These are phyloP conservation scores for Aegilops bicornis DNA, from an alignment of 176 grass and related monocot species.

Conservation along the genomic window DNA sequence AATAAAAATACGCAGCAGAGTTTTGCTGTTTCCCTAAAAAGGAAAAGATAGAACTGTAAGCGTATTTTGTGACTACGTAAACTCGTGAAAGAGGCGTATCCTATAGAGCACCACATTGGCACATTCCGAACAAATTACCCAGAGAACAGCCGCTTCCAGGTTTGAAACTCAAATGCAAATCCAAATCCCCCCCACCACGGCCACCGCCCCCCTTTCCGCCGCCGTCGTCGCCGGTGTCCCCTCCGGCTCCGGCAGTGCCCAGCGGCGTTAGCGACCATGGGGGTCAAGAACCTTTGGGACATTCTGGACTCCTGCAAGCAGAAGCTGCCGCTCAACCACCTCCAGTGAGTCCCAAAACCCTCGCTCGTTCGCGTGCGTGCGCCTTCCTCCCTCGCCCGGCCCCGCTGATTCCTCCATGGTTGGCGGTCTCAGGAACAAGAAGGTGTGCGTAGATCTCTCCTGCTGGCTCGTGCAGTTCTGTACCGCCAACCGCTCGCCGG, in stretches of 20 bases:
- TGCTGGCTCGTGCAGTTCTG: constrained; percentile 89
- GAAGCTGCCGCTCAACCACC: constrained; percentile 85
- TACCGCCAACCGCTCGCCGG: constrained; percentile 46
- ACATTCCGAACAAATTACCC: not conserved
- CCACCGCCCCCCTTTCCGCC: not conserved
- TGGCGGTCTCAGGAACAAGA: constrained; percentile 65
- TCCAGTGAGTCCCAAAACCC: constrained; percentile 58
- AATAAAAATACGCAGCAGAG: too few relatives aligned
- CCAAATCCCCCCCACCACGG: constrained; percentile 6
- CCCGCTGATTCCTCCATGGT: not conserved
- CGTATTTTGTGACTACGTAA: not conserved
- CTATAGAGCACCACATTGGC: too few relatives aligned
- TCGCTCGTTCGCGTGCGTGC: not conserved
- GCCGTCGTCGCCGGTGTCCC: not conserved
- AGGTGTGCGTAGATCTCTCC: constrained; percentile 89
- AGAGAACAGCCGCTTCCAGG: not conserved
- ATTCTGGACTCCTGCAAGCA: constrained; percentile 98
- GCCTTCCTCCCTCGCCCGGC: constrained; percentile 1
- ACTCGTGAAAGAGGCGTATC: not conserved
- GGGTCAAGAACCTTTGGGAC: constrained; percentile 91
- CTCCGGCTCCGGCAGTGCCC: not conserved
- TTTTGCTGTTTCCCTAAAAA: too few relatives aligned
- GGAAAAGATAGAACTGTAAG: not conserved
- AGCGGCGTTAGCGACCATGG: constrained; percentile 41
- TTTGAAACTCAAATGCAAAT: constrained; percentile 16